Evolutionary conservation across 768 basidiomycete genomes (phyloP), one percentile per base, ranked within the genome.

Genomic region (Tricholomella constricta): DNA sequence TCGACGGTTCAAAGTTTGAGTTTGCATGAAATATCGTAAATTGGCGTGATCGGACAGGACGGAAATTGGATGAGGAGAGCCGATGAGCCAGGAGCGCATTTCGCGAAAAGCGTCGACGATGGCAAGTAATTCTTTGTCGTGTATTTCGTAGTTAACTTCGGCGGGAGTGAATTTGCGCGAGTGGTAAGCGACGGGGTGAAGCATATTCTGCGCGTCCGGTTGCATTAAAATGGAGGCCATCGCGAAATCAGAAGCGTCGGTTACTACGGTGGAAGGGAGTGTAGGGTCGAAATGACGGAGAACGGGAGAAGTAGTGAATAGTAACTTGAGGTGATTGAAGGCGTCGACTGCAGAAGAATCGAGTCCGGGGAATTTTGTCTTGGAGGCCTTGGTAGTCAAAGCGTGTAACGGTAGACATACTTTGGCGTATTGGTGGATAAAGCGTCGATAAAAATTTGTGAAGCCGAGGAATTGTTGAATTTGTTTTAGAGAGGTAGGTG

Each of bases 101-200:
- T 72, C 66, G 0, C 59, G 42, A 34, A 81, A 68, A 0, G 70
- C 65, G 27, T 69, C 58, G 4, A 82, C 62, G 41, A 83, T 72
- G 1, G 76, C 78, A 1, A 83, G 71, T 0, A 82, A 62, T 65
- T 83, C 81, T 60, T 80, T 78, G 44, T 84, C 73, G 52, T 82
- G 72, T 25, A 78, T 68, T 9, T 76, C 65, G 54, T 83, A 83
- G 60, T 81, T 82, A 7, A 65, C 45, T 60, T 83, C 72, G 0
- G 73, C 57, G 72, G 67, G 43, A 74, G 72, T 0, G 9, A 69
- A 55, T 35, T 48, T 72, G 19, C 34, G 51, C 42, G 72, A 78
- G 15, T 65, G 57, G 54, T 66, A 80, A 0, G 71, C 71, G 6
- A 80, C 65, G 0, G 79, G 78, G 19, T 71, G 72, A 48, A 70